Evolutionary conservation across 768 basidiomycete genomes (phyloP), one percentile per base, ranked within the genome.

Genomic region (Hygrophoropsis aurantiaca): DNA sequence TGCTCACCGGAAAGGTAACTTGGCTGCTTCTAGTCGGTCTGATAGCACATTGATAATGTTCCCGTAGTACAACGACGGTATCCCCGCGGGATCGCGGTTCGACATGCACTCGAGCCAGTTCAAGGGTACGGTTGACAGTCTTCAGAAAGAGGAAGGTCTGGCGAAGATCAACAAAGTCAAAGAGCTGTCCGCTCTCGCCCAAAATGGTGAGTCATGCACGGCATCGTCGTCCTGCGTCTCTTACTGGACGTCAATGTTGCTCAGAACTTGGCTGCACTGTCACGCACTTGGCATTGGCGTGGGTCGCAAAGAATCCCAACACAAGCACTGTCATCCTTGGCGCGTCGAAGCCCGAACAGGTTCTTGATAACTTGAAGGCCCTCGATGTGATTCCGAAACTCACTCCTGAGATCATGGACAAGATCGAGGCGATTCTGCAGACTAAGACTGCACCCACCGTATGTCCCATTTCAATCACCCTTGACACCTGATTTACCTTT

Each of bases 1-100:
- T 91, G 38, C 75, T 91, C 21, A 91, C 88, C 10, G 90, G 89
- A 42, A 90, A 90, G n/a, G n/a, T n/a, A n/a, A n/a, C n/a, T n/a
- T n/a, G n/a, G n/a, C n/a, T n/a, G n/a, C n/a, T n/a, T n/a, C n/a
- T n/a, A n/a, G n/a, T n/a, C n/a, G n/a, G n/a, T n/a, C n/a, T n/a
- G n/a, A n/a, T n/a, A n/a, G n/a, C n/a, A n/a, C n/a, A n/a, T n/a
- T n/a, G n/a, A n/a, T n/a, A n/a, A n/a, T n/a, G n/a, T n/a, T n/a
- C n/a, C n/a, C n/a, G n/a, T n/a, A n/a, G 83, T 85, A 86, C 69
- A 87, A 89, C 65, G 73, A 86, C 50, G 85, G 87, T 19, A 74
- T 92, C 57, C 90, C 90, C 1, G 64, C 76, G 6, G 84, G 78
- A 43, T 90, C 87, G 0, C 83, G 90, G 23, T 84, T 83, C 63